Percentiles rank a stretch among this genome's conserved stretches.
These are phyloP conservation scores for Lentinula raphanica DNA, from an alignment of 768 basidiomycete species.

Conservation along the genomic window DNA sequence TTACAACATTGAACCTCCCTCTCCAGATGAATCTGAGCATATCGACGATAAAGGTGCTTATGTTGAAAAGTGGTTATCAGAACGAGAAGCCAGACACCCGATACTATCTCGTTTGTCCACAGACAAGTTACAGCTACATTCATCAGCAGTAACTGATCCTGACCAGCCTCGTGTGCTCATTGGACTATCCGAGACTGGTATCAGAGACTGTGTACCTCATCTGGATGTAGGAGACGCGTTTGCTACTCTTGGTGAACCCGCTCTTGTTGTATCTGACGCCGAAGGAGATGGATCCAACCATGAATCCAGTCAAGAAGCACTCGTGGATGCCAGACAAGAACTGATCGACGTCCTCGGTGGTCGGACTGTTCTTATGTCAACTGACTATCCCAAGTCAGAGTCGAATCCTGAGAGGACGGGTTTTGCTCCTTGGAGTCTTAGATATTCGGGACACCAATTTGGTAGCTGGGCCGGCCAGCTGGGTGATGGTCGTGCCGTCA, in stretches of 20 bases:
- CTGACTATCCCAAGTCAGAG: conserved; percentile 3
- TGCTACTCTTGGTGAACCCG: conserved; percentile 54
- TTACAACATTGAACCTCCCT: conserved; percentile 58
- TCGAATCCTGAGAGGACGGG: not conserved
- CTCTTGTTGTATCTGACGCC: conserved; percentile 37
- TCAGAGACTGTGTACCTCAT: conserved; percentile 76
- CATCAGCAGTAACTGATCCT: conserved; percentile 26
- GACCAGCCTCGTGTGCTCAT: conserved; percentile 40
- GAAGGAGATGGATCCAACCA: conserved; percentile 22
- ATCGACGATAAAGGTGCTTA: conserved; percentile 51
- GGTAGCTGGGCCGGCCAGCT: conserved; percentile 90
- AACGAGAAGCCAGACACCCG: conserved; percentile 52
- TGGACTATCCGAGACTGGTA: conserved; percentile 61
- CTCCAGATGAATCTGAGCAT: conserved; percentile 43
- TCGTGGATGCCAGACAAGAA: conserved; percentile 52
- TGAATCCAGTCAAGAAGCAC: conserved; percentile 27
- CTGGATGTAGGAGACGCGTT: conserved; percentile 87
- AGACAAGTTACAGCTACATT: conserved; percentile 19
- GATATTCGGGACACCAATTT: conserved; percentile 91
- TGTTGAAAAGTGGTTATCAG: conserved; percentile 73
- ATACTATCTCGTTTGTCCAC: conserved; percentile 12
- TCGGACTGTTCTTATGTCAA: conserved; percentile 60
- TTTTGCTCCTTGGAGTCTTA: conserved; percentile 80
- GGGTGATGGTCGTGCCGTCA: conserved; percentile 94
- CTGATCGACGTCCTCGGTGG: conserved; percentile 82